phyloP scores from a whole-genome alignment of 352 stramenopile genomes.

The Sclerospora graminicola region DNA sequence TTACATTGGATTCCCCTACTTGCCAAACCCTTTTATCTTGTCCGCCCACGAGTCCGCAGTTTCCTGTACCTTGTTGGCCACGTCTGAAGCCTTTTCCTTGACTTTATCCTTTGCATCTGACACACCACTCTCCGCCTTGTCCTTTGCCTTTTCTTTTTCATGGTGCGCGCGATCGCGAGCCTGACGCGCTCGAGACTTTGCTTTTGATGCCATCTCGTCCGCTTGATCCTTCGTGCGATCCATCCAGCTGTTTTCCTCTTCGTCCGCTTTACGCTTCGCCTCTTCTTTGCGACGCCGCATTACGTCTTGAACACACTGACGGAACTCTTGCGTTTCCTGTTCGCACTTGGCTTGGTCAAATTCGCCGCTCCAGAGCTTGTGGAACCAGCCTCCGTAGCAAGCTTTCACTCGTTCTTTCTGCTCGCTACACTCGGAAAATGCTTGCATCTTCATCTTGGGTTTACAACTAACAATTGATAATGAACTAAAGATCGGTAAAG shows the following conservation, averaged over 20 bases:
- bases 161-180: slow-evolving; percentile 14
- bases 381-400: slow-evolving; percentile 80
- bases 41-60: slow-evolving; percentile 26
- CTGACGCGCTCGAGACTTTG: slow-evolving; percentile 20
- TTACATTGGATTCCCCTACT: slow-evolving; percentile 13
- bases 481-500: slow-evolving; percentile 3
- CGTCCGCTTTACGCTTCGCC: slow-evolving; percentile 9
- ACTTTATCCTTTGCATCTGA: slow-evolving; percentile 28
- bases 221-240: slow-evolving; percentile 33
- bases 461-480: slow-evolving; percentile 14
- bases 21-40: slow-evolving; percentile 25
- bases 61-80: slow-evolving; percentile 24
- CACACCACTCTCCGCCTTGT: slow-evolving; percentile 17
- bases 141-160: slow-evolving; percentile 24
- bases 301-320: slow-evolving; percentile 59
- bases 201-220: slow-evolving; percentile 17
- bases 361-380: slow-evolving; percentile 54
- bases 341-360: slow-evolving; percentile 59
- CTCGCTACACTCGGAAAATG: slow-evolving; percentile 58
- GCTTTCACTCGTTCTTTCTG: slow-evolving; percentile 70
- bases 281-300: slow-evolving; percentile 28
- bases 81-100: slow-evolving; percentile 24
- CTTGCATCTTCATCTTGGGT: slow-evolving; percentile 17
- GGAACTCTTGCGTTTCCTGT: slow-evolving; percentile 58
- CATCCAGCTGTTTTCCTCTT: slow-evolving; percentile 41